phyloP scores from a whole-genome alignment of 225 moss, liverwort and hornwort species.

The Polytrichum formosum region DNA sequence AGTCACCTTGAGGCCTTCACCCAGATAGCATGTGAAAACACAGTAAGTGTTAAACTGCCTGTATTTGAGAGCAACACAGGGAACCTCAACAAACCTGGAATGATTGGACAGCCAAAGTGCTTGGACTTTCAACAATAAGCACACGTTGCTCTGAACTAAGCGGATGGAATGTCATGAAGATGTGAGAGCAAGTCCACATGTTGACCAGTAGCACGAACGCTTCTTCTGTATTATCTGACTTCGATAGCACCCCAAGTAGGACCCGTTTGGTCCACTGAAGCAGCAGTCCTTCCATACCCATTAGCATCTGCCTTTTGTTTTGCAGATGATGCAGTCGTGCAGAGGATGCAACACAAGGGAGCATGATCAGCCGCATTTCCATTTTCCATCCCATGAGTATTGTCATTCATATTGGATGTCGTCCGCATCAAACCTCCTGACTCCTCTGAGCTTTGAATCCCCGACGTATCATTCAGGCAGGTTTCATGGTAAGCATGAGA shows the following conservation, averaged over 20 bases:
- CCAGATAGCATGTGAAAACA: too few relatives aligned
- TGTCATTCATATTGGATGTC: constrained; percentile 17
- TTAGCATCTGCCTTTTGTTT: constrained; percentile 38
- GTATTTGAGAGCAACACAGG: too few relatives aligned
- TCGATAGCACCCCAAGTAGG: constrained; percentile 60
- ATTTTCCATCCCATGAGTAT: constrained; percentile 33
- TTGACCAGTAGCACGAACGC: neutral
- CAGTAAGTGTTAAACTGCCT: too few relatives aligned
- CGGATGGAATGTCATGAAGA: too few relatives aligned
- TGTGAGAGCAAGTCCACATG: neutral
- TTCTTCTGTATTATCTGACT: constrained; percentile 21
- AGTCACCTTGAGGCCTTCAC: too few relatives aligned
- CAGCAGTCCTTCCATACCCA: constrained; percentile 32
- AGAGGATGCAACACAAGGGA: constrained; percentile 90
- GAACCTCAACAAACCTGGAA: too few relatives aligned
- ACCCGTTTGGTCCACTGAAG: constrained; percentile 24
- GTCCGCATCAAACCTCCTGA: constrained; percentile 18
- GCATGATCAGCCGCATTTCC: constrained; percentile 52
- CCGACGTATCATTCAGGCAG: constrained; percentile 84
- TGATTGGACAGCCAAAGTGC: too few relatives aligned
- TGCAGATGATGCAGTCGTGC: constrained; percentile 82
- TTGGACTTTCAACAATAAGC: too few relatives aligned
- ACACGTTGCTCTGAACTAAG: too few relatives aligned
- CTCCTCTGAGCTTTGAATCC: constrained; percentile 43
- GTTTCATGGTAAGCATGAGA: constrained; percentile 97